Percentiles rank a stretch among this genome's conserved stretches.
phyloP scores from a whole-genome alignment of 2,329 filamentous ascomycete species.

The Coleophoma cylindrospora region DNA sequence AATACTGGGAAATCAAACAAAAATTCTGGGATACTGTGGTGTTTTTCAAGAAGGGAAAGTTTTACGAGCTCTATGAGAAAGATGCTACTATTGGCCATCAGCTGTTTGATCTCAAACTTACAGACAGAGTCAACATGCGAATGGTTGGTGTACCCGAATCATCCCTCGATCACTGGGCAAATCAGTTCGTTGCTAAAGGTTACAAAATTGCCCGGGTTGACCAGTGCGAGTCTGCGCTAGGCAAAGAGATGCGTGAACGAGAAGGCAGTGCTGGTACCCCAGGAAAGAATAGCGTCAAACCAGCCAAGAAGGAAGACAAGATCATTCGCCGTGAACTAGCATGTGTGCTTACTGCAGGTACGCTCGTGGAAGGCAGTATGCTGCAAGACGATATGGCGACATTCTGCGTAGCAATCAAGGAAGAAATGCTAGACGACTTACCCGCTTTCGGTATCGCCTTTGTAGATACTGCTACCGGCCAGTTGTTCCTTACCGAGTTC shows the following conservation, averaged over 20 bases:
- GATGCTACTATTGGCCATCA: slow-evolving; percentile 96
- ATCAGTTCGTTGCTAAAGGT: slow-evolving; percentile 96
- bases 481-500: slow-evolving; percentile 91
- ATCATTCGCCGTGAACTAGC: slow-evolving; percentile 88
- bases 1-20: slow-evolving; percentile 99
- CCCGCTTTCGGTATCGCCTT: slow-evolving; percentile 90
- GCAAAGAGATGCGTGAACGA: slow-evolving; percentile 97
- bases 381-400: slow-evolving; percentile 97
- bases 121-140: slow-evolving; percentile 97
- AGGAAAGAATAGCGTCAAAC: slow-evolving; percentile 20
- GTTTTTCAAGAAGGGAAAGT: slow-evolving; percentile 99
- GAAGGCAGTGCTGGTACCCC: slow-evolving; percentile 44
- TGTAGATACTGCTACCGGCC: slow-evolving; percentile 91
- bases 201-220: slow-evolving; percentile 96
- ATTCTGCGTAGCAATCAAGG: slow-evolving; percentile 93
- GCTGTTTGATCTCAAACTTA: slow-evolving; percentile 95
- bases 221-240: slow-evolving; percentile 91
- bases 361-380: slow-evolving; percentile 93
- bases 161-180: slow-evolving; percentile 94
- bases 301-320: slow-evolving; percentile 70
- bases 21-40: slow-evolving; percentile 97
- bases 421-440: slow-evolving; percentile 62
- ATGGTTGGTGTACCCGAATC: slow-evolving; percentile 98
- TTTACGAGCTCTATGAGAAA: slow-evolving; percentile 97
- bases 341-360: slow-evolving; percentile 86